Percentiles rank a stretch among this genome's conserved stretches.
Conservation (phyloP, 2,329 filamentous ascomycete species). For the Zasmidium citrigriseum region DNA sequence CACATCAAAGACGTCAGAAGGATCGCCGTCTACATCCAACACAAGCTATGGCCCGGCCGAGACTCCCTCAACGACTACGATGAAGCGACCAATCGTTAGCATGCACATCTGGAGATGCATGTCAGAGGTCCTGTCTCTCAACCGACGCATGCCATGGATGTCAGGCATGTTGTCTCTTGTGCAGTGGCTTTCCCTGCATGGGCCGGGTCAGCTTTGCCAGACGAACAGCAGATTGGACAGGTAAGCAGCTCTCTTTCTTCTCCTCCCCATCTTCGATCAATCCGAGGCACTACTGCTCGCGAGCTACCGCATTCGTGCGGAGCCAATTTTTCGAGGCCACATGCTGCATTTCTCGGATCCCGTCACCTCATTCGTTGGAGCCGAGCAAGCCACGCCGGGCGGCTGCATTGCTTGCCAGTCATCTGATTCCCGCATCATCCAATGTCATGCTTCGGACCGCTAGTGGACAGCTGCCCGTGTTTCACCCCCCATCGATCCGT, state of each 20-base stretch:
- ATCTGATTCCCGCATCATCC: constrained; percentile 25
- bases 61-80: constrained; percentile 1
- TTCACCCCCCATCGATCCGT: constrained; percentile 13
- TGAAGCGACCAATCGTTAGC: constrained; percentile 62
- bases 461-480: constrained; percentile 12
- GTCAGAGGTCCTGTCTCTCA: constrained; percentile 71
- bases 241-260: constrained; percentile 61
- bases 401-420: constrained; percentile 21
- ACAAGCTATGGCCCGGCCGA: not conserved
- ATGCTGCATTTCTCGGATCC: constrained; percentile 13
- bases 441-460: constrained; percentile 26
- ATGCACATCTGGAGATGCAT: constrained; percentile 78
- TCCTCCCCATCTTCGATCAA: constrained; percentile 19
- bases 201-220: constrained; percentile 73
- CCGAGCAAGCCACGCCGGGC: constrained; percentile 22
- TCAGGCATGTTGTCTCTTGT: constrained; percentile 71
- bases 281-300: constrained; percentile 3
- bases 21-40: not conserved
- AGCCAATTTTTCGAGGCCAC: constrained; percentile 6
- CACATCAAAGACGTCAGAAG: constrained; percentile 18
- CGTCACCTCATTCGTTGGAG: constrained; percentile 20
- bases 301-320: constrained; percentile 5
- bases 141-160: constrained; percentile 88
- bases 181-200: constrained; percentile 71
- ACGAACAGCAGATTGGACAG: constrained; percentile 82